A percentile compares a stretch with the other conserved stretches of the same genome.
Conservation (phyloP, 306 rosid genomes). For the Quercus berberidifolia region DNA sequence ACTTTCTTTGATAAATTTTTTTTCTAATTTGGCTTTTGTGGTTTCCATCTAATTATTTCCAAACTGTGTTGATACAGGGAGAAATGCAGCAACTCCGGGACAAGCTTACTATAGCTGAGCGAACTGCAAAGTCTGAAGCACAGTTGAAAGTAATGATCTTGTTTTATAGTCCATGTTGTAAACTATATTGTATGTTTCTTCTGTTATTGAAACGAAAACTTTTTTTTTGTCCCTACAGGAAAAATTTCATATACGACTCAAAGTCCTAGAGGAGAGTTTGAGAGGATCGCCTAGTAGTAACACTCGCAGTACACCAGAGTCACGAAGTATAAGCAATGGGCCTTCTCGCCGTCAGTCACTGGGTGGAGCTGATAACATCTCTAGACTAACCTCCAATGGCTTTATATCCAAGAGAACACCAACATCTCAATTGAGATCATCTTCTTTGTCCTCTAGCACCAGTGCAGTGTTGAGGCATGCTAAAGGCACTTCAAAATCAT, state of each 20-base stretch:
- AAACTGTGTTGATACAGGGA: slow-evolving; percentile 54
- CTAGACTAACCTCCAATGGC: slow-evolving; percentile 80
- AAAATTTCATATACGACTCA: slow-evolving; percentile 83
- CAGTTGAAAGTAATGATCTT: slow-evolving; percentile 84
- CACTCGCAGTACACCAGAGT: slow-evolving; percentile 74
- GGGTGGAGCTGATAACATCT: slow-evolving; percentile 87
- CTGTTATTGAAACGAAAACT: slow-evolving; percentile 32
- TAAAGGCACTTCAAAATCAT: slow-evolving; percentile 95
- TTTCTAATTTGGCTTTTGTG: slow-evolving; percentile 10
- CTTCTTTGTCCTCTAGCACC: slow-evolving; percentile 58
- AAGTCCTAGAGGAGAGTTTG: slow-evolving; percentile 92
- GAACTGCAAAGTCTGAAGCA: slow-evolving; percentile 88
- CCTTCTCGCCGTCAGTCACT: slow-evolving; percentile 96
- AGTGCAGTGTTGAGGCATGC: slow-evolving; percentile 90
- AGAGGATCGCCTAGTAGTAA: slow-evolving; percentile 71
- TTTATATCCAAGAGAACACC: slow-evolving; percentile 77
- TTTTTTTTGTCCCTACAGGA: slow-evolving; percentile 52
- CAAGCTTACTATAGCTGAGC: slow-evolving; percentile 81
- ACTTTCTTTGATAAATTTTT: background rate
- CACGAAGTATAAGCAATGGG: slow-evolving; percentile 77
- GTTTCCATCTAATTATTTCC: slow-evolving; percentile 14
- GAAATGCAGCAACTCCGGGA: slow-evolving; percentile 99
- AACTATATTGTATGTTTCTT: slow-evolving; percentile 33
- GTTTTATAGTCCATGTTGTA: slow-evolving; percentile 35
- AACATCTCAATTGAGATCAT: slow-evolving; percentile 55